Evolutionary conservation across 208 protist species (phyloP).

Genomic region (Entamoeba histolytica): DNA sequence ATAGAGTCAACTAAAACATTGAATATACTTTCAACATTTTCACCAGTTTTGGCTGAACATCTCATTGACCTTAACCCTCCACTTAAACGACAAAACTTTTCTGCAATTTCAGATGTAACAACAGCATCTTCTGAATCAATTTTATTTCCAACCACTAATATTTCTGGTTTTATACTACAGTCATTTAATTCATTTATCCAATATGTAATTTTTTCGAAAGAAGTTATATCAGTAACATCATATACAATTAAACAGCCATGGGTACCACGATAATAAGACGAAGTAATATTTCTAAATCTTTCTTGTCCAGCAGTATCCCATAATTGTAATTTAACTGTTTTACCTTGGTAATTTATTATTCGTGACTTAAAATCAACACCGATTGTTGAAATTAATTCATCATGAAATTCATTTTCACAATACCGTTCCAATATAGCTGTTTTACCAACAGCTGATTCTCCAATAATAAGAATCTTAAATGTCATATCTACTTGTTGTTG

Average conservation of each 20-base stretch:
- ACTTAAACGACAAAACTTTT: not conserved
- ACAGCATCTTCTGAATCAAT: not conserved
- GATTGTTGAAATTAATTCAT: not conserved
- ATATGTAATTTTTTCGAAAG: slow-evolving; percentile 7
- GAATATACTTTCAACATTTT: not conserved
- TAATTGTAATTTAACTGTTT: not conserved
- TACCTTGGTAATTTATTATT: not conserved
- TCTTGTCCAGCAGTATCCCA: slow-evolving; percentile 11
- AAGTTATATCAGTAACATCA: not conserved
- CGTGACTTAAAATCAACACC: not conserved
- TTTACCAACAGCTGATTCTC: not conserved
- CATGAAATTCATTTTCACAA: not conserved
- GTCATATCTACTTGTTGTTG: not conserved
- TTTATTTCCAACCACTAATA: not conserved
- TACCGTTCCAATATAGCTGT: not conserved
- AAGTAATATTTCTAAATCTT: slow-evolving; percentile 5
- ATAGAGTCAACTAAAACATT: not conserved
- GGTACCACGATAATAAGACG: slow-evolving; percentile 16
- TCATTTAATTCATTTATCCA: not conserved
- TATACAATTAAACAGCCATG: not conserved
- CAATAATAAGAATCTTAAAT: not conserved
- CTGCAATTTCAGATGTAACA: not conserved
- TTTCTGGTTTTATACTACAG: not conserved
- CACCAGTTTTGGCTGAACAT: not conserved
- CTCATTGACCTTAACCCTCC: not conserved